Conservation (phyloP, 2,329 filamentous ascomycete species). For the Cercospora zeina region DNA sequence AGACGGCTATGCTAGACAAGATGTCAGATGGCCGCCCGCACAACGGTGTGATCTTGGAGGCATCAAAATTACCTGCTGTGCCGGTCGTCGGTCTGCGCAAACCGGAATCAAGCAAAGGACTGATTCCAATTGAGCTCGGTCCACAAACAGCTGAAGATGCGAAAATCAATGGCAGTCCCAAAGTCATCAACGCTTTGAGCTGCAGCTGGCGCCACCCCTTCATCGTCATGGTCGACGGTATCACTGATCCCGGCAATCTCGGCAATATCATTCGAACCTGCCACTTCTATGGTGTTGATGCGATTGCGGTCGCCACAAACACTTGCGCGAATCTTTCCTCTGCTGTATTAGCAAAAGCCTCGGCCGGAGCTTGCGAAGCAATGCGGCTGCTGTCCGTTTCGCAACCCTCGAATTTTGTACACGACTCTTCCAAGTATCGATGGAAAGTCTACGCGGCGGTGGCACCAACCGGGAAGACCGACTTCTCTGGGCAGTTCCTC, state of each 20-base stretch:
- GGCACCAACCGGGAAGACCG: conserved; percentile 38
- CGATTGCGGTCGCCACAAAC: conserved; percentile 72
- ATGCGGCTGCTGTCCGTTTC: conserved; percentile 70
- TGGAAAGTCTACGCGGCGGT: conserved; percentile 84
- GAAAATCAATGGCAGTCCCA: conserved; percentile 66
- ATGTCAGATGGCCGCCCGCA: conserved; percentile 82
- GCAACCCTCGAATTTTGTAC: conserved; percentile 69
- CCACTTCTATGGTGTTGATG: conserved; percentile 86
- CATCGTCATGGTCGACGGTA: conserved; percentile 71
- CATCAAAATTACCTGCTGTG: conserved; percentile 72
- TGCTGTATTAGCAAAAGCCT: conserved; percentile 80
- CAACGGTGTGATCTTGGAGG: conserved; percentile 85
- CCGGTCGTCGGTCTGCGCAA: conserved; percentile 39
- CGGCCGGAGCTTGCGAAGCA: conserved; percentile 81
- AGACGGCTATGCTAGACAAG: conserved; percentile 62
- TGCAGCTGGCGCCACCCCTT: conserved; percentile 62
- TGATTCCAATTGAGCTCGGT: conserved; percentile 62
- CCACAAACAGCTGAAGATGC: conserved; percentile 70
- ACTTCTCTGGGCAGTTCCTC: conserved; percentile 18
- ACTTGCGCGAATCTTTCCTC: conserved; percentile 72
- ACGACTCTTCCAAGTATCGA: conserved; percentile 65
- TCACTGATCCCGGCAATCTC: conserved; percentile 81
- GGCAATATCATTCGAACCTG: conserved; percentile 86
- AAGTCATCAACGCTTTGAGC: conserved; percentile 51
- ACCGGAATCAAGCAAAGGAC: conserved; percentile 39